Conservation (phyloP, 2,329 filamentous ascomycete genomes). For the Sclerotinia trifoliorum region DNA sequence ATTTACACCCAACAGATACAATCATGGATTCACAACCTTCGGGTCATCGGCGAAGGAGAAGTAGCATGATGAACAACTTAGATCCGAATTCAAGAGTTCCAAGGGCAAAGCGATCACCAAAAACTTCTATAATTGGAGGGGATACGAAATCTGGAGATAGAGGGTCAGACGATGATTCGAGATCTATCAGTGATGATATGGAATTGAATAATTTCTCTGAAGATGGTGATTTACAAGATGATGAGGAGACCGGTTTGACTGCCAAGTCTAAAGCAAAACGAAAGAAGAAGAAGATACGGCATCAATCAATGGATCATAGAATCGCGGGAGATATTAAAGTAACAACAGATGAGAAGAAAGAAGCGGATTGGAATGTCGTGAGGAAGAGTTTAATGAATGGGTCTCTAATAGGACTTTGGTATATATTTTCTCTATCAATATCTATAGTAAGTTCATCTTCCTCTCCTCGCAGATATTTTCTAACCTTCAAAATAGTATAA, state of each 20-base stretch:
- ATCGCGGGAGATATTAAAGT: slow-evolving; percentile 60
- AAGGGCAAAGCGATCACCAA: slow-evolving; percentile 25
- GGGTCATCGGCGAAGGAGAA: slow-evolving; percentile 39
- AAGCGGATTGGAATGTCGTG: slow-evolving; percentile 72
- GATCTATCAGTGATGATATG: slow-evolving; percentile 48
- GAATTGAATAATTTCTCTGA: slow-evolving; percentile 59
- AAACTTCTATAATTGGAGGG: slow-evolving; percentile 28
- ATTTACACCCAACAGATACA: slow-evolving; percentile 27
- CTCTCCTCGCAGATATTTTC: background rate
- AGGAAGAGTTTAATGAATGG: slow-evolving; percentile 70
- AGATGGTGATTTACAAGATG: slow-evolving; percentile 74
- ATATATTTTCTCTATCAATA: slow-evolving; percentile 87
- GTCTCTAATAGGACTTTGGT: slow-evolving; percentile 83
- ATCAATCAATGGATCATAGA: slow-evolving; percentile 68
- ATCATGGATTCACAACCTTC: slow-evolving; percentile 33
- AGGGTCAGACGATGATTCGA: slow-evolving; percentile 35
- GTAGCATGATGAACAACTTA: slow-evolving; percentile 37
- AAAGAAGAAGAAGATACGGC: slow-evolving; percentile 63
- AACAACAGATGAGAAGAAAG: slow-evolving; percentile 69
- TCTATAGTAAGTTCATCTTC: slow-evolving; percentile 65
- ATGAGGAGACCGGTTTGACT: slow-evolving; percentile 87
- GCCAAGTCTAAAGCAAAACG: slow-evolving; percentile 68
- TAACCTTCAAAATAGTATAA: slow-evolving; percentile 67
- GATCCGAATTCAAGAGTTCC: slow-evolving; percentile 24
- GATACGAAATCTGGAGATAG: slow-evolving; percentile 29